These are phyloP conservation scores for Fraxinus latifolia DNA, from an alignment of 305 asterid species.

Conservation along the genomic window DNA sequence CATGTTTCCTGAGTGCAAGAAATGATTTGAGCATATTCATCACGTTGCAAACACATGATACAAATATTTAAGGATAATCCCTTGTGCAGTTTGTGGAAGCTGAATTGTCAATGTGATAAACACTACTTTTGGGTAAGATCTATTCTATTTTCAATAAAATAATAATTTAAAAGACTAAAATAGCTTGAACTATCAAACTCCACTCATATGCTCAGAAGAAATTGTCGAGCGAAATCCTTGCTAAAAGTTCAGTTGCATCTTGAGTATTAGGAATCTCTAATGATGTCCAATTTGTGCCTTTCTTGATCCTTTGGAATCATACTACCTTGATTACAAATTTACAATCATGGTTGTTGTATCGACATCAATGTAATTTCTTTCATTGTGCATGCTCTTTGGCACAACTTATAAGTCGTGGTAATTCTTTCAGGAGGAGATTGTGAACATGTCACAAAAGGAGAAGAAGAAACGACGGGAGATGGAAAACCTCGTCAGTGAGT, in stretches of 20 bases:
- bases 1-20: not conserved
- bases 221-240: not conserved
- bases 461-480: conserved; percentile 48
- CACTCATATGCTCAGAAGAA: not conserved
- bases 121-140: not conserved
- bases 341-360: not conserved
- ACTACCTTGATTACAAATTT: not conserved
- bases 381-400: conserved; percentile 19
- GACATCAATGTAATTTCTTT: not conserved
- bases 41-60: not conserved
- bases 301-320: not conserved
- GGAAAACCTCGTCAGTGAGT: conserved; percentile 72
- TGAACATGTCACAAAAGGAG: conserved; percentile 34
- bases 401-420: conserved; percentile 23
- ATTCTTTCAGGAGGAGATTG: conserved; percentile 65
- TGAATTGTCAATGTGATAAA: not conserved
- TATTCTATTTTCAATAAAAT: not conserved
- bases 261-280: not conserved
- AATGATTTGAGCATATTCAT: not conserved
- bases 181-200: not conserved
- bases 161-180: not conserved
- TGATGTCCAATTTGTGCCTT: not conserved
- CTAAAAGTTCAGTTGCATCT: not conserved
- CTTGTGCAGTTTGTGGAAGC: not conserved
- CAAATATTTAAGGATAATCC: not conserved